These are phyloP conservation scores for Discostella pseudostelligera DNA, from an alignment of 108 stramenopile genomes.

Conservation along the genomic window DNA sequence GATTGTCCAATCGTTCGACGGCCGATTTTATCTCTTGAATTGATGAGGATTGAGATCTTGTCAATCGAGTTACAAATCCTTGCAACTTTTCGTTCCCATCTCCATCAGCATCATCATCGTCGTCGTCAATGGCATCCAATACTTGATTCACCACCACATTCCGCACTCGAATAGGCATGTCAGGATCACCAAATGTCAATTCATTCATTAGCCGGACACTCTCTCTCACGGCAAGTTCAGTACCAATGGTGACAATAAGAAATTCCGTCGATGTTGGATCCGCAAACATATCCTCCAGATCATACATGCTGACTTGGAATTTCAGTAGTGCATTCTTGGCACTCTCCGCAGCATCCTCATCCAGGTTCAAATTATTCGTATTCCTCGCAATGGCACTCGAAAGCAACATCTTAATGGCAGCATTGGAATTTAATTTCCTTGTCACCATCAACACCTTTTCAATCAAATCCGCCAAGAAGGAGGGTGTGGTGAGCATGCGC, in stretches of 20 bases:
- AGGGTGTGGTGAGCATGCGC: conserved; percentile 85
- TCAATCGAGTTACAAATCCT: conserved; percentile 28
- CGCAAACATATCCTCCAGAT: conserved; percentile 86
- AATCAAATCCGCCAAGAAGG: conserved; percentile 80
- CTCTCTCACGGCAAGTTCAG: conserved; percentile 86
- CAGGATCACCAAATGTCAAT: conserved; percentile 83
- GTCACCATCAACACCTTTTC: conserved; percentile 69
- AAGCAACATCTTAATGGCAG: conserved; percentile 61
- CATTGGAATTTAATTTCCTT: conserved; percentile 71
- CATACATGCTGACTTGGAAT: conserved; percentile 89
- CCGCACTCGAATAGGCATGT: conserved; percentile 84
- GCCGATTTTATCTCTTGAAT: conserved; percentile 20
- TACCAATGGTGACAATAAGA: conserved; percentile 88
- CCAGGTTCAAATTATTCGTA: conserved; percentile 51
- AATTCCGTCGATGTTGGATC: conserved; percentile 85
- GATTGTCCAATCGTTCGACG: conserved; percentile 41
- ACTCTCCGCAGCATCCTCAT: conserved; percentile 50
- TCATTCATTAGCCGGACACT: conserved; percentile 82
- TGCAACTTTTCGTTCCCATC: conserved; percentile 11
- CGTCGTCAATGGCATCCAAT: conserved; percentile 29
- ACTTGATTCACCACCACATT: conserved; percentile 90
- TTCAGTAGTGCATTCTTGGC: conserved; percentile 73
- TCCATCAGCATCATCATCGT: conserved; percentile 4
- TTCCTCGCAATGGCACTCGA: conserved; percentile 26
- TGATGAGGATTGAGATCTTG: conserved; percentile 35